Conservation (phyloP, 108 stramenopile genomes). For the Hondaea fermentalgiana region DNA sequence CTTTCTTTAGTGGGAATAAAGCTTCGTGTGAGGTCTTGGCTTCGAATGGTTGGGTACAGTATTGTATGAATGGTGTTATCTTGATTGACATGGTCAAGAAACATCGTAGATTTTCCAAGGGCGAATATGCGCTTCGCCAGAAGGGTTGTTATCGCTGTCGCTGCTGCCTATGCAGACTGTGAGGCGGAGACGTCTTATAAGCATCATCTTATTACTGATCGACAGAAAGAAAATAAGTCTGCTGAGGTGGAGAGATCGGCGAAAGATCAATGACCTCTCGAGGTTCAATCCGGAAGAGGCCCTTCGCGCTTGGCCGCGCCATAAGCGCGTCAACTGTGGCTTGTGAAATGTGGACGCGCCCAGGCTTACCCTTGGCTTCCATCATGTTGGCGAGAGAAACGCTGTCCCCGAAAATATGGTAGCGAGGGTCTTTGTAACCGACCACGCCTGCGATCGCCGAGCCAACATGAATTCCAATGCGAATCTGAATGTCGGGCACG, state of each 20-base stretch:
- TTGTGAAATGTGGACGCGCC: constrained; percentile 18
- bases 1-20: too few species aligned
- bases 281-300: background rate
- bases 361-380: constrained; percentile 25
- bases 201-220: background rate
- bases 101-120: too few species aligned
- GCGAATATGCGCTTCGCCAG: too few species aligned
- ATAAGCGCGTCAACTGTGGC: background rate
- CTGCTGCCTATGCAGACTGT: too few species aligned
- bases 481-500: constrained; percentile 25
- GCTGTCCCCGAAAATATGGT: constrained; percentile 49
- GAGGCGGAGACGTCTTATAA: too few species aligned
- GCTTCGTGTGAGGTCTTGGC: too few species aligned
- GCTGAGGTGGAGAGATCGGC: background rate
- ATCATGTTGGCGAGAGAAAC: constrained; percentile 23
- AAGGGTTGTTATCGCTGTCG: too few species aligned
- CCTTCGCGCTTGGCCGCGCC: background rate
- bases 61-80: too few species aligned
- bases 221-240: background rate
- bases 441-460: constrained; percentile 48
- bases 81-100: too few species aligned
- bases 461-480: constrained; percentile 48
- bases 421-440: constrained; percentile 45
- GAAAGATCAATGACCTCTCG: background rate
- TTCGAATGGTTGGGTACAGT: too few species aligned